Conservation (phyloP, 768 basidiomycete species). For the Leccinum pellstonianum region DNA sequence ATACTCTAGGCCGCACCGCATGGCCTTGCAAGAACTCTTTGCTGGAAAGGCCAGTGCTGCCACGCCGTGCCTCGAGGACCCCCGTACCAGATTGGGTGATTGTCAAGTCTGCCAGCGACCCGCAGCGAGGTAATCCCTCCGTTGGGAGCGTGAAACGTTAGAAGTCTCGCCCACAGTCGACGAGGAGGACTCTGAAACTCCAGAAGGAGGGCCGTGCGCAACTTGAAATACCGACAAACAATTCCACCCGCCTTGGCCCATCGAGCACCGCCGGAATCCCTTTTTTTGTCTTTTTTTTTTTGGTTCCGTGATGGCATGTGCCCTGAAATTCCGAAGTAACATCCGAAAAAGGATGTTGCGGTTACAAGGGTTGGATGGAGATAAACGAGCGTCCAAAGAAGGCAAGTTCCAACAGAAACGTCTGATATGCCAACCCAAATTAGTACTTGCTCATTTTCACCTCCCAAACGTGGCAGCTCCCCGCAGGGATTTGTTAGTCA, state of each 20-base stretch:
- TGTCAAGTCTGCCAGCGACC: not conserved
- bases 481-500: not conserved
- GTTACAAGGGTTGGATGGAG: conserved; percentile 7
- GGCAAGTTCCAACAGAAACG: conserved; percentile 32
- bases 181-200: not conserved
- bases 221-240: conserved; percentile 3
- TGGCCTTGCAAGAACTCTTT: not conserved
- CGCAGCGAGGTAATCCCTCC: not conserved
- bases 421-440: conserved; percentile 25
- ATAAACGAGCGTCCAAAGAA: conserved; percentile 20
- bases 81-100: not conserved
- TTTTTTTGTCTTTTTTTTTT: not conserved
- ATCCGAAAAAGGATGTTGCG: conserved; percentile 8
- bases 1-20: conserved; percentile 3
- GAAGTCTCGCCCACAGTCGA: not conserved
- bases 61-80: not conserved
- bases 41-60: conserved; percentile 4
- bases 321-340: not conserved
- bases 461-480: conserved; percentile 20
- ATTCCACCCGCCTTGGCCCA: conserved; percentile 1
- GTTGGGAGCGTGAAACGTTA: not conserved
- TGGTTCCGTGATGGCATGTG: conserved; percentile 9
- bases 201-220: not conserved
- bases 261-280: conserved; percentile 3
- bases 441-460: conserved; percentile 23